A percentile compares a stretch with the other conserved stretches of the same genome.
phyloP scores from a whole-genome alignment of 78 protist species.

The Reticulomyxa filosa region DNA sequence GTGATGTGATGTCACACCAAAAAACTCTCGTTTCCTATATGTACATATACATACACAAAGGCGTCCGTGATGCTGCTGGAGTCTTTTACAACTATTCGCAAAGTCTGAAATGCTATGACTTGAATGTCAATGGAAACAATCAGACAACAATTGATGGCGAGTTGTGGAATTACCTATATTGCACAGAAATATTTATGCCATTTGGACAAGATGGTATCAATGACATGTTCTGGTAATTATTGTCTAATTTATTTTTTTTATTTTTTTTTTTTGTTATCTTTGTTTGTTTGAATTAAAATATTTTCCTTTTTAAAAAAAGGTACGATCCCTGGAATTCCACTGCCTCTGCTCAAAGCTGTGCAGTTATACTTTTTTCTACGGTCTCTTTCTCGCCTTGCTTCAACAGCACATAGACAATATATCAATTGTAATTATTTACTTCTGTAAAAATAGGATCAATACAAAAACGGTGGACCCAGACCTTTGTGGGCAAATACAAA shows the following conservation, averaged over 20 bases:
- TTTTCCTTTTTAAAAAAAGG: no score
- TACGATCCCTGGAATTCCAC: not conserved
- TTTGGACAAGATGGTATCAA: not conserved
- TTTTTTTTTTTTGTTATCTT: no score
- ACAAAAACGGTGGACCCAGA: no score
- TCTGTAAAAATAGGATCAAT: no score
- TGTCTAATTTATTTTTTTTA: no score
- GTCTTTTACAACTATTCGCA: not conserved
- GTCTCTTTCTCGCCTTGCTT: no score
- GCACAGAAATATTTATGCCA: slow-evolving; percentile 13
- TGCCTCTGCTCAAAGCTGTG: not conserved
- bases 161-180: slow-evolving; percentile 9
- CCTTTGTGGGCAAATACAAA: no score
- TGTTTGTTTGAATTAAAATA: no score
- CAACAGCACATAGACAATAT: not conserved
- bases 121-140: not conserved
- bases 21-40: not conserved
- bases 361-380: no score
- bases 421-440: not conserved
- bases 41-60: not conserved
- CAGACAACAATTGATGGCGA: not conserved
- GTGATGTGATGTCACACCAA: no score
- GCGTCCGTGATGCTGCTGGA: not conserved
- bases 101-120: not conserved
- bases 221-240: not conserved